Evolutionary conservation across 768 basidiomycete species (phyloP).

Genomic region (Paxillus involutus): DNA sequence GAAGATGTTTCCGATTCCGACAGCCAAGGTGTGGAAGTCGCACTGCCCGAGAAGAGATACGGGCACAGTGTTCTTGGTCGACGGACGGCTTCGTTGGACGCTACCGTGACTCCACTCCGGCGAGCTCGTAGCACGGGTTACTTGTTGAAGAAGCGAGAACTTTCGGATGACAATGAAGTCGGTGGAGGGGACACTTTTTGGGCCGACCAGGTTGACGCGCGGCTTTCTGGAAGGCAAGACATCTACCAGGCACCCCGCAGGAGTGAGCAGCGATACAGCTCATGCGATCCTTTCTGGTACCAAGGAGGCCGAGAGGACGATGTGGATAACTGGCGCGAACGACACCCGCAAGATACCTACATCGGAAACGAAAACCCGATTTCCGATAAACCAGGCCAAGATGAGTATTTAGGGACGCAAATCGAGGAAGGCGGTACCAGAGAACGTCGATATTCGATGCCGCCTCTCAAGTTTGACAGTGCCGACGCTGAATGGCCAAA

Average conservation of each 20-base stretch:
- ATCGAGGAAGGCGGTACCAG: background rate
- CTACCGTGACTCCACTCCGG: background rate
- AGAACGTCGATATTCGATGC: conserved; percentile 7
- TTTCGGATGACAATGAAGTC: conserved; percentile 1
- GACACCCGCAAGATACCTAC: background rate
- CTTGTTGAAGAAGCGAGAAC: background rate
- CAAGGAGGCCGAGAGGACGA: conserved; percentile 5
- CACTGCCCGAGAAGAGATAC: background rate
- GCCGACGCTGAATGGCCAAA: background rate
- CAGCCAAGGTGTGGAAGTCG: background rate
- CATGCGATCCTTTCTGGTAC: conserved; percentile 1
- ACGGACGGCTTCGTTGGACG: background rate
- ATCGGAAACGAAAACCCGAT: background rate
- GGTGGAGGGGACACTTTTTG: conserved; percentile 3
- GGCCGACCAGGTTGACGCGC: conserved; percentile 10
- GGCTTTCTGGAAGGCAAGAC: background rate
- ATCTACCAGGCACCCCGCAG: background rate
- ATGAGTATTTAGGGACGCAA: background rate
- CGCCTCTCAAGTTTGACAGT: background rate
- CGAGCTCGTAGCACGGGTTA: background rate
- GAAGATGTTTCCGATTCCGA: background rate
- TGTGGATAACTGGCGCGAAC: conserved; percentile 13
- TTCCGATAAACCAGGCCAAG: background rate
- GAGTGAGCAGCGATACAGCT: background rate
- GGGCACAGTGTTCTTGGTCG: background rate